Base-by-base conservation (phyloP, 2,329 filamentous ascomycete genomes). In the Fusarium hostae region DNA sequence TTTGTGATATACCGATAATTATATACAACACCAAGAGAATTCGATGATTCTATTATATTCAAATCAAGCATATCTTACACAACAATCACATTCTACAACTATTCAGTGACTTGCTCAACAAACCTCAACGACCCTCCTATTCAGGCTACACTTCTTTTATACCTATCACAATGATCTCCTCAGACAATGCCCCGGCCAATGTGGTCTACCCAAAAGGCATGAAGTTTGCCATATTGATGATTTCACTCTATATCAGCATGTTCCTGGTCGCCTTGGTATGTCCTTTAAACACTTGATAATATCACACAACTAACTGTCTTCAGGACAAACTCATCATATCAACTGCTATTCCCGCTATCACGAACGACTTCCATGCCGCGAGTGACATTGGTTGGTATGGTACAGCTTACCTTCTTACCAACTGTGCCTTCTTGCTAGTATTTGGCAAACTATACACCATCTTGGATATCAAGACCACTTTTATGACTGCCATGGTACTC, bases 391-490 rank as follows among this genome's bases (percentile, higher is more conserved):
- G 77, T 37, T 79, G 77, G 78, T 79, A 78, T 62, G 78, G 77
- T 15, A 73, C 70, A 22, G 79, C 81, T 51, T 83, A 82, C 61
- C 75, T 83, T 40, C 78, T 85, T 41, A 81, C 82, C n/a, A 79
- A 78, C 18, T 78, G 79, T 57, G 28, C 61, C 22, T 78, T 81
- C 24, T 80, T 82, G 60, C 74, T 82, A 9, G 71, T 80, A 5
- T 80, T 79, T 57, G 81, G 81, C 13, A 84, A 82, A 48, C 64
- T 84, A 34, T 86, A 84, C 68, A 84, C 80, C n/a, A 83, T 84
- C 63, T 83, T 71, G 32, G 71, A 75, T 10, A 70, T 78, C 60
- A 80, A 79, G 52, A 44, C 56, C 41, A 70, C 76, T 22, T 78
- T 78, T 50, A 68, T 79, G n/a, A 44, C 59, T 47, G 62, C 74